These are phyloP conservation scores for Haplographium delicatum DNA, from an alignment of 495 filamentous ascomycete genomes.

Conservation along the genomic window DNA sequence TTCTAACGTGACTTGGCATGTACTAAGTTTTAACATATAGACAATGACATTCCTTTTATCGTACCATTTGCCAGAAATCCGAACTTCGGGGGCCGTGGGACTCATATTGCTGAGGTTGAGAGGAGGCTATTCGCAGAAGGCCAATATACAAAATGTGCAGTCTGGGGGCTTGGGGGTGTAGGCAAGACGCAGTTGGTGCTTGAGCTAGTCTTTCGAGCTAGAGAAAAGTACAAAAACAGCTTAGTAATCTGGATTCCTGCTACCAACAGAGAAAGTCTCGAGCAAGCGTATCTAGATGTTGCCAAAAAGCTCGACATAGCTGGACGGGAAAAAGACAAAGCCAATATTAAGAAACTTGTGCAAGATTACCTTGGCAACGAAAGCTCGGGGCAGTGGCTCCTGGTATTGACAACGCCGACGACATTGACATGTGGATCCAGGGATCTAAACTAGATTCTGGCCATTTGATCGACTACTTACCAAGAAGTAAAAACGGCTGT, in stretches of 20 bases:
- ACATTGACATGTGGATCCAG: slow-evolving; percentile 5
- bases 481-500: neutral
- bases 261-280: slow-evolving; percentile 1
- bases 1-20: neutral
- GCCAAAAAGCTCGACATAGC: neutral
- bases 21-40: neutral
- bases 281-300: slow-evolving; percentile 5
- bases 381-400: slow-evolving; percentile 6
- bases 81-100: slow-evolving; percentile 3
- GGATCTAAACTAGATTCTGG: neutral
- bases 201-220: slow-evolving; percentile 7
- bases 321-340: neutral
- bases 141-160: neutral
- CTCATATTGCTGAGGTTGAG: neutral
- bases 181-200: slow-evolving; percentile 12
- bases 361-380: neutral
- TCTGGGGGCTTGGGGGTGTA: slow-evolving; percentile 12
- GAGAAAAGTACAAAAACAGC: neutral
- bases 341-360: slow-evolving; percentile 1
- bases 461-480: slow-evolving; percentile 7
- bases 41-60: no score
- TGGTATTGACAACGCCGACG: slow-evolving; percentile 11
- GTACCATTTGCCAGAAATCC: slow-evolving; percentile 9
- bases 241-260: slow-evolving; percentile 9
- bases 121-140: neutral